Evolutionary conservation across 176 grass and related monocot species (phyloP).

Genomic region (Carex scoparia): DNA sequence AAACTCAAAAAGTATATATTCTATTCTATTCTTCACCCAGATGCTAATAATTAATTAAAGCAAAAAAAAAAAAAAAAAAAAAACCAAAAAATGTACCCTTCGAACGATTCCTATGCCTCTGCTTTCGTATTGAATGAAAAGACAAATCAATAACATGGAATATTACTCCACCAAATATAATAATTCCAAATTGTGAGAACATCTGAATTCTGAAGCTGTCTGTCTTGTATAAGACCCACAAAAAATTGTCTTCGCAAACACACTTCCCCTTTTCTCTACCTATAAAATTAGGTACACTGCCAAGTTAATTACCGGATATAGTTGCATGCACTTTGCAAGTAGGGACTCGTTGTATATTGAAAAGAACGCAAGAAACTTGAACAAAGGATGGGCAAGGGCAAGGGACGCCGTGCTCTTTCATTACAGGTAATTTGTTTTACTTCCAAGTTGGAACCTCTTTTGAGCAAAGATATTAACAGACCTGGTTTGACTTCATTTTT

Average conservation of each 20-base stretch:
- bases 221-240: slow-evolving; percentile 11
- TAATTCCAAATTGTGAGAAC: slow-evolving; percentile 6
- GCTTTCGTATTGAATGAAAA: neutral
- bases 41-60: slow-evolving; percentile 1
- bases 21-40: slow-evolving; percentile 1
- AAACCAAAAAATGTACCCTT: neutral
- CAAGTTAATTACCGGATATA: neutral
- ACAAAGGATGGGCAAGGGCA: slow-evolving; percentile 26
- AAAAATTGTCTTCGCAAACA: neutral
- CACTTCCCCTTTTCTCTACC: neutral
- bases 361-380: neutral
- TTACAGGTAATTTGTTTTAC: slow-evolving; percentile 8
- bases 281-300: slow-evolving; percentile 14
- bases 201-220: slow-evolving; percentile 3
- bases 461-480: too few species aligned
- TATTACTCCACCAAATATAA: slow-evolving; percentile 9
- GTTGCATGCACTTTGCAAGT: slow-evolving; percentile 29
- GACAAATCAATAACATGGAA: neutral
- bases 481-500: too few species aligned
- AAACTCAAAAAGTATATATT: slow-evolving; percentile 16
- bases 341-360: neutral
- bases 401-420: slow-evolving; percentile 21
- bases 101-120: neutral
- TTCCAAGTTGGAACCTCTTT: neutral
- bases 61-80: neutral